Base-by-base conservation (phyloP, 495 filamentous ascomycete species). In the Neohortaea acidophila region DNA sequence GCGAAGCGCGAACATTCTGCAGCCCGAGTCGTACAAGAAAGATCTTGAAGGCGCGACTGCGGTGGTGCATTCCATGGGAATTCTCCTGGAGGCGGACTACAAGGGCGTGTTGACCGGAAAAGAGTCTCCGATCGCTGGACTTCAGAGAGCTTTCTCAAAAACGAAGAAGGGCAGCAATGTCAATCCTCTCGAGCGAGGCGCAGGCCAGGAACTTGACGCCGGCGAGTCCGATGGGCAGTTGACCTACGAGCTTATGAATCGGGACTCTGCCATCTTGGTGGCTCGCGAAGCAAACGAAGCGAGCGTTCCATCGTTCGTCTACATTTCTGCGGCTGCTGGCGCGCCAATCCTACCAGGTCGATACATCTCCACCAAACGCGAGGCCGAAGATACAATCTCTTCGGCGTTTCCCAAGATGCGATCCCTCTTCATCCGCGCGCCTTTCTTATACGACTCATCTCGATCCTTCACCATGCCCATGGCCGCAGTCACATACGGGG, bases 161-260 rank as follows among this genome's bases (percentile, higher is more conserved):
- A 69, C 66, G 3, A 80, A 79, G 51, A 21, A 15, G 17, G 51
- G 58, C 15, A 77, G 73, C 4, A 73, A 72, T 27, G 64, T 73
- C 48, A 83, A 89, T 59, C 80, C 77, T 9, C 62, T 84, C 8
- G 60, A 61, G 44, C 57, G 66, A 33, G 56, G 61, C 38, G 64
- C 63, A 24, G 75, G 67, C 4, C 70, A 77, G 34, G 63, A 68
- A 22, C 58, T 82, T 35, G 59, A 68, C 49, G 65, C 73, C n/a
- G 65, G 74, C 38, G 77, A 81, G 53, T 60, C 59, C 22, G 68
- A 74, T 51, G 73, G 73, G 14, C 81, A 92, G 60, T 59, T 93
- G 51, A 94, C 86, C 24, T 97, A 97, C 64, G 89, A 97, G 68
- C 70, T 84, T 45, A 94, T 97, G 84, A 97, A 97, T 63, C 72